Evolutionary conservation across 176 grass and related monocot genomes (phyloP).

Genomic region (Aegilops sharonensis): DNA sequence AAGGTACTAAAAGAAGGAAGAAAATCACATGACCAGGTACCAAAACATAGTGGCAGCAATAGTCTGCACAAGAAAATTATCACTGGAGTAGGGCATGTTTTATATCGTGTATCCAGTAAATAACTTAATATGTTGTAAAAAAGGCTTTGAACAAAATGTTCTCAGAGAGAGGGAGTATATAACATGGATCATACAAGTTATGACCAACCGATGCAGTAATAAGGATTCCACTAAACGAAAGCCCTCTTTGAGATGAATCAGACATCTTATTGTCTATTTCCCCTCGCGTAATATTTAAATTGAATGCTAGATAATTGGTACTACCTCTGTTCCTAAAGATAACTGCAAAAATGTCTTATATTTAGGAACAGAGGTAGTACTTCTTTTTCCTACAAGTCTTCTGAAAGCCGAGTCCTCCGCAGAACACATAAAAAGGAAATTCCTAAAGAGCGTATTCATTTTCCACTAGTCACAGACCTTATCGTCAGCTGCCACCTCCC

Average conservation of each 20-base stretch:
- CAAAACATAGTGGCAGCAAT: not conserved
- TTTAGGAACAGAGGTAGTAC: too few species aligned
- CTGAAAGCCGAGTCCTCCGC: not conserved
- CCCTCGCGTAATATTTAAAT: not conserved
- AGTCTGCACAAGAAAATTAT: not conserved
- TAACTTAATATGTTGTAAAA: not conserved
- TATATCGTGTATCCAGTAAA: not conserved
- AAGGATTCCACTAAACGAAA: not conserved
- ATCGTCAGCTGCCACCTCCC: not conserved
- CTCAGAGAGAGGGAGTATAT: not conserved
- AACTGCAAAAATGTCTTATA: too few species aligned
- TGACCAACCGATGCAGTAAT: not conserved
- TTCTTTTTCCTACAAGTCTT: not conserved
- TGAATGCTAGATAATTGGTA: not conserved
- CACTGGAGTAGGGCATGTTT: not conserved
- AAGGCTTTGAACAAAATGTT: not conserved
- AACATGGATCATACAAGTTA: conserved; percentile 8
- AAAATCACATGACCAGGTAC: not conserved
- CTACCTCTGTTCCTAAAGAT: too few species aligned
- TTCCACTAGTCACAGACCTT: not conserved
- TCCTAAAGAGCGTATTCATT: not conserved
- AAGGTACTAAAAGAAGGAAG: not conserved
- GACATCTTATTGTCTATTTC: conserved; percentile 20
- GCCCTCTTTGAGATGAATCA: not conserved
- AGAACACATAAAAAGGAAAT: not conserved